Conservation (phyloP, 306 rosid species). For the Purshia tridentata region DNA sequence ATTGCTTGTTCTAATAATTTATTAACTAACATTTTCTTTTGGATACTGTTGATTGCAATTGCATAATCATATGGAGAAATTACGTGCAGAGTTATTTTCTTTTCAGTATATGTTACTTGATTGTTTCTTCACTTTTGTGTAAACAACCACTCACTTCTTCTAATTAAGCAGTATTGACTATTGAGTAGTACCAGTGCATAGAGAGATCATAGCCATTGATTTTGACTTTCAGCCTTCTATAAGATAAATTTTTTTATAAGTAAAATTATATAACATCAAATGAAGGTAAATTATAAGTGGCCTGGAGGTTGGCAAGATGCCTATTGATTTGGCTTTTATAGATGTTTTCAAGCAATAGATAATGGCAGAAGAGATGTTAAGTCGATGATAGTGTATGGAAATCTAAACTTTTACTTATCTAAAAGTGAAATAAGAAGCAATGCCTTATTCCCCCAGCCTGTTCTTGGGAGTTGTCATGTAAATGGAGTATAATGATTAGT, state of each 20-base stretch:
- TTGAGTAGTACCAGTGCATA: too few species aligned
- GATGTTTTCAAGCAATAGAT: background rate
- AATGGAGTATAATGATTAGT: background rate
- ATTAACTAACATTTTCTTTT: background rate
- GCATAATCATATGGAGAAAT: background rate
- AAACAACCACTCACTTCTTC: background rate
- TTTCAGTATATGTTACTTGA: background rate
- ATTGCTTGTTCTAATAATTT: background rate
- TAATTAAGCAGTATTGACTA: background rate
- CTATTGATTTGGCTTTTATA: background rate
- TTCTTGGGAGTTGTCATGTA: background rate
- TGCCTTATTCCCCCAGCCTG: background rate
- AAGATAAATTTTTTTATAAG: background rate
- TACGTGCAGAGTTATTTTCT: background rate
- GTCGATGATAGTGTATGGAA: background rate
- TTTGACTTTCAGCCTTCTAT: background rate
- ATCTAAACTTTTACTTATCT: background rate
- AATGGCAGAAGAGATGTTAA: too few species aligned
- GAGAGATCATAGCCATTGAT: too few species aligned
- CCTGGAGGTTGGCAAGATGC: background rate
- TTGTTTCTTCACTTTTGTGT: background rate
- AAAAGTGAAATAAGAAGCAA: background rate
- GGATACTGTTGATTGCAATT: background rate
- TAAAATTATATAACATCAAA: background rate
- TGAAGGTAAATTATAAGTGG: background rate